phyloP scores from a whole-genome alignment of 2,329 filamentous ascomycete species.

The Fusarium nelsonii region DNA sequence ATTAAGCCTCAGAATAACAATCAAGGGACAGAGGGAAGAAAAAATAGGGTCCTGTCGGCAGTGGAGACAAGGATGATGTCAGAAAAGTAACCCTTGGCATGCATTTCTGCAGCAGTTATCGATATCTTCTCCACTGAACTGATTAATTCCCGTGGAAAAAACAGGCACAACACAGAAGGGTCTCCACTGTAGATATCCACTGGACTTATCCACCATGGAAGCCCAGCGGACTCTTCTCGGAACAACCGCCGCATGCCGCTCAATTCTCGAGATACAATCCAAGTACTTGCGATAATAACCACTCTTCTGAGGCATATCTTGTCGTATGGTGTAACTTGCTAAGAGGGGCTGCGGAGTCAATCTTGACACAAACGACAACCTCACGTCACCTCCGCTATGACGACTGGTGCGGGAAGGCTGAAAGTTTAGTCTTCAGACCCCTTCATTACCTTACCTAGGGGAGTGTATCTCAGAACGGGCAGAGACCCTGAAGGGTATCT shows the following conservation, averaged over 20 bases:
- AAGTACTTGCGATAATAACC: neutral
- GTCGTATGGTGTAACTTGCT: constrained; percentile 34
- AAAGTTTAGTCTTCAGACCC: constrained; percentile 8
- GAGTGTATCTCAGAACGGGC: constrained; percentile 6
- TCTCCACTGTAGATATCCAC: constrained; percentile 23
- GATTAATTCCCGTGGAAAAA: constrained; percentile 34
- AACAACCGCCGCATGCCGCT: constrained; percentile 31
- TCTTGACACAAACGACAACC: constrained; percentile 19
- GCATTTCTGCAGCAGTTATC: constrained; percentile 12
- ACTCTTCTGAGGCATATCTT: constrained; percentile 38
- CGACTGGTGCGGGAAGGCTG: constrained; percentile 24
- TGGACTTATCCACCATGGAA: constrained; percentile 27
- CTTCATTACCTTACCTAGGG: constrained; percentile 1
- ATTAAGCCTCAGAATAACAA: neutral
- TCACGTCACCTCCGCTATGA: constrained; percentile 34
- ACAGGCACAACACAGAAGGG: constrained; percentile 30
- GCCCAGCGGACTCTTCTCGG: constrained; percentile 39
- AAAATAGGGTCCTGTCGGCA: constrained; percentile 23
- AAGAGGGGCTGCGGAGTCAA: constrained; percentile 39
- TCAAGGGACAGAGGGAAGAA: neutral
- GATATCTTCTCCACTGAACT: constrained; percentile 9
- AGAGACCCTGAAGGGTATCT: constrained; percentile 1
- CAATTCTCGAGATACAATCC: constrained; percentile 26
- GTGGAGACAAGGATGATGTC: constrained; percentile 43
- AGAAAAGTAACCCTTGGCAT: constrained; percentile 30